A percentile compares a stretch with the other conserved stretches of the same genome.
phyloP scores from a whole-genome alignment of 345 rosid species.

The Ricinus communis region DNA sequence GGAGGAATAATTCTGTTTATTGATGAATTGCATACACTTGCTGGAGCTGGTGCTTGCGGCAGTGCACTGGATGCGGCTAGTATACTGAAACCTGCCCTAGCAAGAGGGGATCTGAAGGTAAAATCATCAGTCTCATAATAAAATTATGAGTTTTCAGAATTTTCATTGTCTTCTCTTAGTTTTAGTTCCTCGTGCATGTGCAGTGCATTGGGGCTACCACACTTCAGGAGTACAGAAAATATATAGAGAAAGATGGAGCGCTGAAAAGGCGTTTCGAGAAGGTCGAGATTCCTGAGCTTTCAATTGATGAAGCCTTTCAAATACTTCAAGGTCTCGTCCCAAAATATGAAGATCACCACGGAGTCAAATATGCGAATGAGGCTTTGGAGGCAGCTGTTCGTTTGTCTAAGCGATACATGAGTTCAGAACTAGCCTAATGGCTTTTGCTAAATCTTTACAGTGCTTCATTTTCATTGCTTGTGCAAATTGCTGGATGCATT shows the following conservation, averaged over 20 bases:
- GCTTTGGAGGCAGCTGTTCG: conserved; percentile 44
- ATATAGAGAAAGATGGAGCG: conserved; percentile 32
- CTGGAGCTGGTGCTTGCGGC: conserved; percentile 23
- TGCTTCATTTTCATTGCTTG: too few species aligned
- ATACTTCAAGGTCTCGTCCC: conserved; percentile 22
- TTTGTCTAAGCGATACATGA: conserved; percentile 48
- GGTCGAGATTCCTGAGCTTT: conserved; percentile 27
- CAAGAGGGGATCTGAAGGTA: conserved; percentile 31
- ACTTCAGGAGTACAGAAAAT: conserved; percentile 22
- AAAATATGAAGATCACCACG: conserved; percentile 40
- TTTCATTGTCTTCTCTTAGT: too few species aligned
- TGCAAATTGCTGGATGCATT: too few species aligned
- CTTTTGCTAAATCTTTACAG: too few species aligned
- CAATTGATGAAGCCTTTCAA: conserved; percentile 19
- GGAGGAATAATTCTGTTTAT: conserved; percentile 34
- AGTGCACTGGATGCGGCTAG: conserved; percentile 37
- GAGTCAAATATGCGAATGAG: conserved; percentile 32
- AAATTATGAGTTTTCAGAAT: background rate
- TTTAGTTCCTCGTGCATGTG: background rate
- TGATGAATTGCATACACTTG: conserved; percentile 36
- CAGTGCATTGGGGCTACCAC: conserved; percentile 41
- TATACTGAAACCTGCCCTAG: conserved; percentile 38
- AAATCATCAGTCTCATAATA: too few species aligned
- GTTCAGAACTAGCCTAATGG: too few species aligned
- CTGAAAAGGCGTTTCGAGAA: conserved; percentile 27